Base-by-base conservation (phyloP, 2,329 filamentous ascomycete species). In the Aspergillus pseudoglaucus region DNA sequence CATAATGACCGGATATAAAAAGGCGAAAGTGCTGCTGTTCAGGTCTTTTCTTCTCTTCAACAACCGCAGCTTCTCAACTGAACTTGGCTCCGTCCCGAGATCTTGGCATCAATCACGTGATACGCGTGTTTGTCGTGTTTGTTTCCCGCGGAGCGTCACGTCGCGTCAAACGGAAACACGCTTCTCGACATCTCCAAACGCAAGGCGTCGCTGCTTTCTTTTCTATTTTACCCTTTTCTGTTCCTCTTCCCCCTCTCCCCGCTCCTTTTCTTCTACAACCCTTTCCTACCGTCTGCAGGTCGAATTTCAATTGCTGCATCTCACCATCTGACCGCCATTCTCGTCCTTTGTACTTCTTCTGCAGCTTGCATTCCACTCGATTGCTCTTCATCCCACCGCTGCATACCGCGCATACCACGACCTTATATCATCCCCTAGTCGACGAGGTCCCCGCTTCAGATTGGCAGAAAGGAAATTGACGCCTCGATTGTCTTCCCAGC, bases 1-100 rank as follows among this genome's bases (percentile, higher is more conserved):
- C 82, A 85, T 85, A 61, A 57, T 74, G 62, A 51, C 51, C 50
- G 48, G 25, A 12, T 60, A 62, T 63, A 60, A 59, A 62, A 62
- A 48, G 61, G 54, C 51, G 46, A 39, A 43, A 35, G 41, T 53
- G 47, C 44, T 8, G 54, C 42, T 17, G 15, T 39, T 23, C 14
- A 14, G 23, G 15, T 25, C 27, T 27, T 10, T 23, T 14, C 18
- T 22, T 17, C 23, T 17, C 0, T 14, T 12, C 17, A 17, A 12
- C 42, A 18, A 42, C 17, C 27, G 33, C 17, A 8, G 23, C 20
- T 42, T 38, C 48, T 53, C 54, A 54, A 57, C 52, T 2, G 14
- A 47, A 47, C 47, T 44, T 9, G 30, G 32, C 17, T 38, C 45
- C 25, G 35, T 62, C 10, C 25, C 25, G 25, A 30, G 10, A 9